Conservation (phyloP, 495 filamentous ascomycete genomes). For the Bombardia bombarda region DNA sequence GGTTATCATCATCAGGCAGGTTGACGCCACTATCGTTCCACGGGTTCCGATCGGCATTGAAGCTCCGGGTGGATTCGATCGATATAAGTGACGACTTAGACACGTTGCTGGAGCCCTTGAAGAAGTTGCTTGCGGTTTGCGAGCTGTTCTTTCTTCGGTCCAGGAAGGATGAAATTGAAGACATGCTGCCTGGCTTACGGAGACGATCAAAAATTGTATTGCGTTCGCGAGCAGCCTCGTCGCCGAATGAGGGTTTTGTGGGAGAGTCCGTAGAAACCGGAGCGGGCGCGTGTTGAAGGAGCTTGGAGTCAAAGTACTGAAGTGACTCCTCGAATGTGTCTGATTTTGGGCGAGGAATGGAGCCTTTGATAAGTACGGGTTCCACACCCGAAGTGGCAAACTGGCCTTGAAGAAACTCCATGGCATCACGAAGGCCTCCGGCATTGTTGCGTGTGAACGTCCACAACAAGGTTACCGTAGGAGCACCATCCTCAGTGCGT, state of each 20-base stretch:
- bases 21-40: constrained; percentile 97
- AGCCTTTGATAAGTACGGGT: constrained; percentile 77
- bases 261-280: constrained; percentile 77
- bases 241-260: constrained; percentile 66
- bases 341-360: constrained; percentile 91
- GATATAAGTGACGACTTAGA: constrained; percentile 90
- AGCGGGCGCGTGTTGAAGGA: constrained; percentile 82
- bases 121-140: constrained; percentile 67
- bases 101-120: constrained; percentile 90
- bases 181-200: constrained; percentile 87
- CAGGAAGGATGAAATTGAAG: constrained; percentile 84
- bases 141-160: constrained; percentile 89
- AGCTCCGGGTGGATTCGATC: constrained; percentile 83
- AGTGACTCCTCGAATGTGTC: constrained; percentile 97
- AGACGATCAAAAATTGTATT: constrained; percentile 75
- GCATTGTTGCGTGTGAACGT: constrained; percentile 95
- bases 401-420: constrained; percentile 82
- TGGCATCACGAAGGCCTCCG: constrained; percentile 88
- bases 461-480: constrained; percentile 44
- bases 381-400: constrained; percentile 80
- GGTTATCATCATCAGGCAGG: constrained; percentile 73
- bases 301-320: constrained; percentile 91
- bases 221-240: constrained; percentile 66
- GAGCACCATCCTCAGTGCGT: constrained; percentile 43
- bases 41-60: constrained; percentile 81